phyloP scores from a whole-genome alignment of 2,329 filamentous ascomycete species.

The Ascochyta pisi region DNA sequence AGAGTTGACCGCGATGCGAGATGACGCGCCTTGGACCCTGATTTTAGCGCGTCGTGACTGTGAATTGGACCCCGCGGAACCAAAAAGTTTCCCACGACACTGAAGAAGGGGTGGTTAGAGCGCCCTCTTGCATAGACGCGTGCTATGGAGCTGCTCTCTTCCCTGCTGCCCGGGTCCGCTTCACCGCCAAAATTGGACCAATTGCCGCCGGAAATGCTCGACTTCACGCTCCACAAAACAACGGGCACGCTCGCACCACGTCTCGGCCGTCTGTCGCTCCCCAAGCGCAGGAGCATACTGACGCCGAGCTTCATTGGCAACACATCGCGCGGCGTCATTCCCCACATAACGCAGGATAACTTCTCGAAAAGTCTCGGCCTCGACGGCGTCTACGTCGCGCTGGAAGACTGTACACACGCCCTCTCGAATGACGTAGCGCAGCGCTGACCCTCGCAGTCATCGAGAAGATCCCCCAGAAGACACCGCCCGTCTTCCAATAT shows the following conservation, averaged over 20 bases:
- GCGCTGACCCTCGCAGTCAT: constrained; percentile 63
- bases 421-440: constrained; percentile 6
- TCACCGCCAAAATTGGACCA: constrained; percentile 26
- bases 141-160: constrained; percentile 14
- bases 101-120: not conserved
- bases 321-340: constrained; percentile 82
- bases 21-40: constrained; percentile 15
- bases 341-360: constrained; percentile 89
- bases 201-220: constrained; percentile 51
- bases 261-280: constrained; percentile 70
- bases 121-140: not conserved
- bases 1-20: too few relatives aligned
- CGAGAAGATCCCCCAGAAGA: constrained; percentile 61
- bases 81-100: constrained; percentile 11
- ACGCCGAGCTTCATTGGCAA: constrained; percentile 84
- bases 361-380: constrained; percentile 70
- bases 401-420: constrained; percentile 84
- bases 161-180: constrained; percentile 5
- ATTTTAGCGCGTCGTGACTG: constrained; percentile 8
- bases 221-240: constrained; percentile 54
- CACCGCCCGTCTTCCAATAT: constrained; percentile 61
- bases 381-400: constrained; percentile 75
- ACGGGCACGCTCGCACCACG: constrained; percentile 60
- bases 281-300: constrained; percentile 69
- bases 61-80: constrained; percentile 11